Base-by-base conservation (phyloP, 352 stramenopile species). In the Peronospora farinosa region DNA sequence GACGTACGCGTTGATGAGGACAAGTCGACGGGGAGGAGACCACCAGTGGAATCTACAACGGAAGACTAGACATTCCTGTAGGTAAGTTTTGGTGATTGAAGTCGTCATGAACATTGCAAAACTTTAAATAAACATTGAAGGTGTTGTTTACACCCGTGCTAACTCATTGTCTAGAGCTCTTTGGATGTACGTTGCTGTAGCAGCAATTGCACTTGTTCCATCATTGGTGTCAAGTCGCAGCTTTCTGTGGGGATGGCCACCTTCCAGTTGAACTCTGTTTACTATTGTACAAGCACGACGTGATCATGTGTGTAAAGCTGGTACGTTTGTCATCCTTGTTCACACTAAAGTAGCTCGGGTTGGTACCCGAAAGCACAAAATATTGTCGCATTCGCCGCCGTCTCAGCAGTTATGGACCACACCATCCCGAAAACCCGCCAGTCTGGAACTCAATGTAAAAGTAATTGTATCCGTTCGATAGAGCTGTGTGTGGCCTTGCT, bases 1-100 rank as follows among this genome's bases (percentile, higher is more conserved):
- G 77, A 91, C 41, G 77, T 91, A 43, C 77, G 69, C 11, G 45
- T 90, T 17, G 63, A 60, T n/a, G 72, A 77, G 1, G 62, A 75
- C 39, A 60, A 65, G 31, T 43, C 49, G 5, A 38, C 47, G 3
- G 42, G 54, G 12, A 59, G 1, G 35, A 67, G 60, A 35, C 45
- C 30, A 4, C 25, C 17, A 7, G 27, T 49, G 10, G 32, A 39
- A 17, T 12, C n/a, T 16, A 16, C 44, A 10, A 31, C 38, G 31
- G 17, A 46, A 19, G 36, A 40, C 33, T 61, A 51, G 45, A 48
- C n/a, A 6, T 40, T 16, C 28, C 33, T 37, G 32, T 40, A 4
- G 17, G 32, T n/a, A 53, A 37, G 31, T 57, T 49, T 53, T 40
- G 12, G n/a, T 16, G 36, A 40, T 36, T 37, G 3, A 13, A 28